Conservation (phyloP, 768 basidiomycete genomes). For the Xerocomellus chrysenteron region DNA sequence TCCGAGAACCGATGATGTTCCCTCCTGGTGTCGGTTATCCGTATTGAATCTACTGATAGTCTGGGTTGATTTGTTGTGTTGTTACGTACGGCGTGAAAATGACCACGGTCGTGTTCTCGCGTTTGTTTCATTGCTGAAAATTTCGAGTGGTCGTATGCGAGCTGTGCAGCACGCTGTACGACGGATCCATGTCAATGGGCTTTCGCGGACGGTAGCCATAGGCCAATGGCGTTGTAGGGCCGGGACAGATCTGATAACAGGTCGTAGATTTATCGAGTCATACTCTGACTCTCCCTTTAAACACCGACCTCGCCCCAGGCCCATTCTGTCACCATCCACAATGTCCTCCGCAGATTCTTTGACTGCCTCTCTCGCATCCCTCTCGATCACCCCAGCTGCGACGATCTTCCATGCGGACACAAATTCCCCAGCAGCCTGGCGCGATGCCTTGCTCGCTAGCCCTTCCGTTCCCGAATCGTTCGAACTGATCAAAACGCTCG, state of each 20-base stretch:
- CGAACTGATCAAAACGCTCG: conserved; percentile 81
- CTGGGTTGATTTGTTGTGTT: not conserved
- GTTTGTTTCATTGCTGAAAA: conserved; percentile 11
- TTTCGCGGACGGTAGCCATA: conserved; percentile 14
- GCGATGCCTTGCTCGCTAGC: conserved; percentile 59
- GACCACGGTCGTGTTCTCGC: conserved; percentile 9
- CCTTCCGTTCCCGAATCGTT: conserved; percentile 55
- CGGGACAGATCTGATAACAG: conserved; percentile 22
- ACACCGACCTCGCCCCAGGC: conserved; percentile 3
- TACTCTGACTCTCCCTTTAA: conserved; percentile 17
- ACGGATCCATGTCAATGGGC: conserved; percentile 21
- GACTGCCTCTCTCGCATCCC: conserved; percentile 44
- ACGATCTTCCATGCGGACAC: conserved; percentile 58
- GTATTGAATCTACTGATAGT: conserved; percentile 6
- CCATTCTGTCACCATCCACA: conserved; percentile 16
- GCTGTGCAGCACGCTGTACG: conserved; percentile 24
- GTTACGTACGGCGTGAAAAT: conserved; percentile 21
- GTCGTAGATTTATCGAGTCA: conserved; percentile 26
- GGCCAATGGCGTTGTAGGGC: conserved; percentile 9
- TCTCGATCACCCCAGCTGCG: conserved; percentile 56
- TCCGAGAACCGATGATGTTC: conserved; percentile 70
- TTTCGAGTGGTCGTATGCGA: conserved; percentile 24
- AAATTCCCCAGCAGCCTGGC: conserved; percentile 75
- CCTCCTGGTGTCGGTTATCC: conserved; percentile 51
- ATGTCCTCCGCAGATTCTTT: conserved; percentile 38